Percentiles rank a stretch among this genome's conserved stretches.
Evolutionary conservation across 805 yeast species (phyloP).

Genomic region (Trichomonascus vanleenenianus): DNA sequence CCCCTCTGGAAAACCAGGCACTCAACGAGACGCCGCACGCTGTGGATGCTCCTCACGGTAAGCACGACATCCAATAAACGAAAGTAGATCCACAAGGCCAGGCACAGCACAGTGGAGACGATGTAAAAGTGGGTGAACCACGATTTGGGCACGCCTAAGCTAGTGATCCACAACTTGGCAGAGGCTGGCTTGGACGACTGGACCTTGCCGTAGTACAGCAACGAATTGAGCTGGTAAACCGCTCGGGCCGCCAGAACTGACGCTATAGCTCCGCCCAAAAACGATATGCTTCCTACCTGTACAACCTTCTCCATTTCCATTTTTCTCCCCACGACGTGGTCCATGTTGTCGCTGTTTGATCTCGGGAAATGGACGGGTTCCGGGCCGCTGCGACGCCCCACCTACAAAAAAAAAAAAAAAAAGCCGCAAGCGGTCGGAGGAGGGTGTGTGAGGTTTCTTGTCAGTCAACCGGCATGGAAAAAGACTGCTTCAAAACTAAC

Average conservation of each 20-base stretch:
- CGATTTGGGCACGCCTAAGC: conserved; percentile 24
- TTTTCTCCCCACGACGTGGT: too few species aligned
- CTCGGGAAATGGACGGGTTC: background rate
- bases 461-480: too few species aligned
- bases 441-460: too few species aligned
- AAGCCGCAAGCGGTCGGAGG: background rate
- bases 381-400: background rate
- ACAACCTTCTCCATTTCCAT: background rate
- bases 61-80: conserved; percentile 4
- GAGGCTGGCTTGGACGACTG: conserved; percentile 2
- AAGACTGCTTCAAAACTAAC: too few species aligned
- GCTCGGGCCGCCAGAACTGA: conserved; percentile 11
- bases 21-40: conserved; percentile 43
- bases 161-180: background rate
- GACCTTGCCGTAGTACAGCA: conserved; percentile 26
- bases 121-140: conserved; percentile 30
- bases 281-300: background rate
- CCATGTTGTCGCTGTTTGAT: background rate
- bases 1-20: conserved; percentile 37
- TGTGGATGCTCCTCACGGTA: conserved; percentile 33
- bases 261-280: conserved; percentile 4
- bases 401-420: background rate
- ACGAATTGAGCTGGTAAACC: conserved; percentile 12
- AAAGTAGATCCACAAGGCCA: background rate
- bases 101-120: conserved; percentile 9